Evolutionary conservation across 2,329 filamentous ascomycete species (phyloP).

Genomic region (Cladosporium halotolerans): DNA sequence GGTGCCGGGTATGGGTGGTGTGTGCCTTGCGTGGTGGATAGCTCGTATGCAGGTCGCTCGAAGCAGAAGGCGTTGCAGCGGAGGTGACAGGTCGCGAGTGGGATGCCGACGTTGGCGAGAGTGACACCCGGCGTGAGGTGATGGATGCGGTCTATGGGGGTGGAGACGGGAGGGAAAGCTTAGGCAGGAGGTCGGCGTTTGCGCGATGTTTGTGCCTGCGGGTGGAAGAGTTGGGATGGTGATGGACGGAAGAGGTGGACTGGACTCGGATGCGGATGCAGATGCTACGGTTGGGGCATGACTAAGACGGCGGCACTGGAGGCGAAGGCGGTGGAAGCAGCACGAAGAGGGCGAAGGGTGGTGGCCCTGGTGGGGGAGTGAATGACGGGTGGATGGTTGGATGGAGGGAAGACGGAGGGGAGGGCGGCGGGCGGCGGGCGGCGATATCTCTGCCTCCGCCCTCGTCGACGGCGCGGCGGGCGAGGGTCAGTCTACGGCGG

Average conservation of each 20-base stretch:
- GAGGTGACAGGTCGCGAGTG: neutral
- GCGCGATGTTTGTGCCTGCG: neutral
- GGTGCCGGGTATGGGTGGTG: slow-evolving; percentile 7
- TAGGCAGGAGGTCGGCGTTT: neutral
- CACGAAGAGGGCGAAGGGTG: too few species aligned
- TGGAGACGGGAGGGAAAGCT: neutral
- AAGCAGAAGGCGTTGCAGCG: slow-evolving; percentile 14
- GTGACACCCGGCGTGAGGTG: slow-evolving; percentile 6
- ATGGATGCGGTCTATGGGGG: neutral
- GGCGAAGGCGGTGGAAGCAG: neutral
- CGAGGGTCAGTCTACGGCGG: too few species aligned
- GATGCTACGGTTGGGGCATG: neutral
- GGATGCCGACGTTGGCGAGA: neutral
- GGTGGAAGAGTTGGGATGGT: neutral
- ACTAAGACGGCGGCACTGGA: neutral
- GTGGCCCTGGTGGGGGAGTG: too few species aligned
- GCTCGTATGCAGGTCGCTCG: slow-evolving; percentile 22
- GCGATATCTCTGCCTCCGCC: too few species aligned
- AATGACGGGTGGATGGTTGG: too few species aligned
- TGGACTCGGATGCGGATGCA: neutral
- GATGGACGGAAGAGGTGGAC: neutral
- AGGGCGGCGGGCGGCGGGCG: too few species aligned
- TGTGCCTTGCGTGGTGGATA: slow-evolving; percentile 15
- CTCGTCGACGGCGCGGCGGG: too few species aligned
- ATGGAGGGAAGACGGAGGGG: too few species aligned